Conservation (phyloP, 768 basidiomycete genomes). For the Pleurotus citrinopileatus region DNA sequence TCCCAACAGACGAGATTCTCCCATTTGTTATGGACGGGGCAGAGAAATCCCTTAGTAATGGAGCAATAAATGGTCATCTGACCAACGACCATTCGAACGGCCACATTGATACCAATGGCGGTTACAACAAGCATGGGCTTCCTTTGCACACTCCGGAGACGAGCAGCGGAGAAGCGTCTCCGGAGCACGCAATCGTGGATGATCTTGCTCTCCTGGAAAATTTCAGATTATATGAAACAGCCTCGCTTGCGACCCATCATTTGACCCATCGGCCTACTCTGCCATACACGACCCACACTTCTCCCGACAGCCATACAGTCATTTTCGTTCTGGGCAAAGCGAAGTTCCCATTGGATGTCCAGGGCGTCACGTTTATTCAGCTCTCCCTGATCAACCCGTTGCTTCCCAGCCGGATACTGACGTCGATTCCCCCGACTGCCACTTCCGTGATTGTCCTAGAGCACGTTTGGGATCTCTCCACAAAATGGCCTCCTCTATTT, state of each 20-base stretch:
- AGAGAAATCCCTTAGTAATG: constrained; percentile 31
- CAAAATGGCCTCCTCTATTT: constrained; percentile 86
- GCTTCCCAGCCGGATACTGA: constrained; percentile 54
- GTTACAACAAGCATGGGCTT: constrained; percentile 13
- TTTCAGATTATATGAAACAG: constrained; percentile 64
- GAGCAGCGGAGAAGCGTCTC: constrained; percentile 5
- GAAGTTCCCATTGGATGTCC: constrained; percentile 38
- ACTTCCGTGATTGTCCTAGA: constrained; percentile 79
- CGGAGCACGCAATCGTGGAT: constrained; percentile 16
- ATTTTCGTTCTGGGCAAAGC: constrained; percentile 67
- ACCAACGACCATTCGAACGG: constrained; percentile 27
- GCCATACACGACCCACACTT: constrained; percentile 51
- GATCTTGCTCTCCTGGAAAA: constrained; percentile 27
- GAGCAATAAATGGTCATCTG: constrained; percentile 30
- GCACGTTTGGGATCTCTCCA: constrained; percentile 71
- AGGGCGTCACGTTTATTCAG: constrained; percentile 62
- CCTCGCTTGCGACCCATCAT: constrained; percentile 60
- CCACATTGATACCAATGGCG: constrained; percentile 21
- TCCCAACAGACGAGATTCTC: constrained; percentile 56
- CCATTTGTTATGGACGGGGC: constrained; percentile 56
- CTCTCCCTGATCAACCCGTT: constrained; percentile 72
- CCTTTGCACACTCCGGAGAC: constrained; percentile 1
- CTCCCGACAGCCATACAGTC: constrained; percentile 58
- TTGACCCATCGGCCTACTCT: constrained; percentile 59
- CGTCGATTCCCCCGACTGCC: constrained; percentile 57